A percentile compares a stretch with the other conserved stretches of the same genome.
These are phyloP conservation scores for Suillus bovinus DNA, from an alignment of 768 basidiomycete species.

Conservation along the genomic window DNA sequence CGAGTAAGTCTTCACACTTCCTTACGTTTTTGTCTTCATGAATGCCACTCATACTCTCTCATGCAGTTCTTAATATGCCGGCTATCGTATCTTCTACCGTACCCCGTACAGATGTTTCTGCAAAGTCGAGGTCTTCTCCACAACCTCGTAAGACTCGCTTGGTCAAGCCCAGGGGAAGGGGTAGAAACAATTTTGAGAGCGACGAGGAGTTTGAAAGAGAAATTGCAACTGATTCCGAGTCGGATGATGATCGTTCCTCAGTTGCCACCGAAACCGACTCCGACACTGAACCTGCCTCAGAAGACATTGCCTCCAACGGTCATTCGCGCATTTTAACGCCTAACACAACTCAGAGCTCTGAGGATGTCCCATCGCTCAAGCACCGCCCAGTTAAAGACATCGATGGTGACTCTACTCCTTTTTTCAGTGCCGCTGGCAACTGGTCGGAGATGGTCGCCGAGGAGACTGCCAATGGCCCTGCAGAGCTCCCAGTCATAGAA, in stretches of 20 bases:
- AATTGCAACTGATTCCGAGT: slow-evolving; percentile 67
- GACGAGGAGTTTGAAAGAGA: slow-evolving; percentile 81
- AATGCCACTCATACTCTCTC: slow-evolving; percentile 7
- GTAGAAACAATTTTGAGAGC: slow-evolving; percentile 57
- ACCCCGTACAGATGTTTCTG: slow-evolving; percentile 28
- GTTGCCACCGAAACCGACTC: slow-evolving; percentile 64
- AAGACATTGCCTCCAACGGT: slow-evolving; percentile 53
- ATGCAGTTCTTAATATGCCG: slow-evolving; percentile 44
- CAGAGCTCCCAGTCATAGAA: slow-evolving; percentile 76
- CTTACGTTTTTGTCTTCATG: slow-evolving; percentile 22
- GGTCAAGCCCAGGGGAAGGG: slow-evolving; percentile 65
- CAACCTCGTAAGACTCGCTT: slow-evolving; percentile 39
- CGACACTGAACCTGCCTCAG: slow-evolving; percentile 69
- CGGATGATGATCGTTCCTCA: slow-evolving; percentile 60
- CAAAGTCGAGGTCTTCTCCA: slow-evolving; percentile 34
- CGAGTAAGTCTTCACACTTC: slow-evolving; percentile 34
- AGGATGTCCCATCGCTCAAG: slow-evolving; percentile 34
- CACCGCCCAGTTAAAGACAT: slow-evolving; percentile 26
- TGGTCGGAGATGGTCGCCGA: slow-evolving; percentile 90
- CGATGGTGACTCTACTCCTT: slow-evolving; percentile 42
- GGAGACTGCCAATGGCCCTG: slow-evolving; percentile 61
- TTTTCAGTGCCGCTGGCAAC: slow-evolving; percentile 55
- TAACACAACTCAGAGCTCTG: slow-evolving; percentile 64
- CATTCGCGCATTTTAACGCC: slow-evolving; percentile 63
- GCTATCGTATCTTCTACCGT: slow-evolving; percentile 39